Evolutionary conservation across 2,329 filamentous ascomycete species (phyloP), one percentile per base, ranked within the genome.

Genomic region (Colletotrichum sidae): DNA sequence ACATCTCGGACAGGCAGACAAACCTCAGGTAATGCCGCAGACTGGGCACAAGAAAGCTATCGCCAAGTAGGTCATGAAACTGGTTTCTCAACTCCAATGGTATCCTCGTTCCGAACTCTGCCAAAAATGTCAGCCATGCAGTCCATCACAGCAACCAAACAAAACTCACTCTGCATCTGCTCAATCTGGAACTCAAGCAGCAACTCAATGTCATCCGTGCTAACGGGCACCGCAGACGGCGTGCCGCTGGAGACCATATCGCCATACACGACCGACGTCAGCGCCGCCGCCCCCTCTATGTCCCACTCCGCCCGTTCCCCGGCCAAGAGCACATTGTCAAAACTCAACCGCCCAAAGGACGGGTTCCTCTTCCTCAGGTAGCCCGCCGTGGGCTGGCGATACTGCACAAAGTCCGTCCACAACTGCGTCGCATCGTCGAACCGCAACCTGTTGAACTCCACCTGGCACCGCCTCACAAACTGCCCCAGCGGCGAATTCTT

Each of bases 111-210:
- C 95, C 95, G 69, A 91, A 87, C 74, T 88, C 90, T 93, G 60
- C 3, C 46, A 42, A 11, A 8, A 25, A 25, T 2, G 60, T 66
- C 1, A 38, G 58, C 55, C 4, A 11, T 50, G n/a, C 0, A 9
- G 8, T 51, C 2, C 46, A 3, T 11, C n/a, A 25, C 1, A 8
- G 8, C 2, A 15, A 6, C 35, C 35, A 6, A 10, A 39, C 35
- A 10, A 8, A 12, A 77, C 81, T 72, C 79, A 90, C 91, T 92
- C 75, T 97, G 94, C 80, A 97, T 88, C 75, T 93, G 89, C 68
- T 92, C 90, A 42, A 98, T 90, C 73, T 97, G 94, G 70, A 96
- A 96, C 70, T 96, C 93, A 17, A 98, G 80, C 35, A 97, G 80
- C 37, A 87, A 87, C 74, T 96, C 92, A 8, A 96, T 83, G 73